phyloP scores from a whole-genome alignment of 2,329 filamentous ascomycete species.

The Sclerotinia spermophila region DNA sequence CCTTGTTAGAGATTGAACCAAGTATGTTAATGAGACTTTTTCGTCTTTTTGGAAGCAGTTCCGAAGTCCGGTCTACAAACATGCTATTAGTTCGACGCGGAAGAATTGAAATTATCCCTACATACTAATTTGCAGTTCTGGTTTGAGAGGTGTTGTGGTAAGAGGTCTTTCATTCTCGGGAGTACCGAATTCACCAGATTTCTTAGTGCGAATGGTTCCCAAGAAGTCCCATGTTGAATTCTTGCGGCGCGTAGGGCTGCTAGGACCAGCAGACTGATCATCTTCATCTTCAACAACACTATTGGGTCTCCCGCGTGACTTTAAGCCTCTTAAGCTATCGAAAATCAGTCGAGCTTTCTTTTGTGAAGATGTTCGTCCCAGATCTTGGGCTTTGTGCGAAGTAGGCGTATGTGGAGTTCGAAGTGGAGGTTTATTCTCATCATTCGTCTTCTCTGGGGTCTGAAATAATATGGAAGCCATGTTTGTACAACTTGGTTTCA shows the following conservation, averaged over 20 bases:
- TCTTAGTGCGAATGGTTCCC: slow-evolving; percentile 1
- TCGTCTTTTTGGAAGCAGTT: slow-evolving; percentile 21
- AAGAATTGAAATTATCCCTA: neutral
- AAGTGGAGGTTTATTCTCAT: slow-evolving; percentile 9
- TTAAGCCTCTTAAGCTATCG: slow-evolving; percentile 16
- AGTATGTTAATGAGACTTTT: slow-evolving; percentile 32
- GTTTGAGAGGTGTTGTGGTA: slow-evolving; percentile 21
- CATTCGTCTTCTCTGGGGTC: slow-evolving; percentile 1
- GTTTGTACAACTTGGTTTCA: neutral
- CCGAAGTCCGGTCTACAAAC: neutral
- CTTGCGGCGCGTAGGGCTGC: slow-evolving; percentile 8
- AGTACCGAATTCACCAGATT: neutral
- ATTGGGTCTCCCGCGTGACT: slow-evolving; percentile 1
- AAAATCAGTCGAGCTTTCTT: slow-evolving; percentile 15
- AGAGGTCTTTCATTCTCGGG: slow-evolving; percentile 13
- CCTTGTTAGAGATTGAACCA: slow-evolving; percentile 26
- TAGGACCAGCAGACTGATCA: neutral
- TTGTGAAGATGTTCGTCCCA: slow-evolving; percentile 15
- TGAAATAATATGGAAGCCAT: slow-evolving; percentile 16
- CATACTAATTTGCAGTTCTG: neutral
- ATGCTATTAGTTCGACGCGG: neutral
- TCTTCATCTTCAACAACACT: neutral
- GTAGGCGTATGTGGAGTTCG: slow-evolving; percentile 10
- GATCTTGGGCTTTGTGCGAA: slow-evolving; percentile 7
- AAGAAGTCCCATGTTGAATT: slow-evolving; percentile 27